phyloP scores from a whole-genome alignment of 2,329 filamentous ascomycete species.

The Diaporthe aspalathi region DNA sequence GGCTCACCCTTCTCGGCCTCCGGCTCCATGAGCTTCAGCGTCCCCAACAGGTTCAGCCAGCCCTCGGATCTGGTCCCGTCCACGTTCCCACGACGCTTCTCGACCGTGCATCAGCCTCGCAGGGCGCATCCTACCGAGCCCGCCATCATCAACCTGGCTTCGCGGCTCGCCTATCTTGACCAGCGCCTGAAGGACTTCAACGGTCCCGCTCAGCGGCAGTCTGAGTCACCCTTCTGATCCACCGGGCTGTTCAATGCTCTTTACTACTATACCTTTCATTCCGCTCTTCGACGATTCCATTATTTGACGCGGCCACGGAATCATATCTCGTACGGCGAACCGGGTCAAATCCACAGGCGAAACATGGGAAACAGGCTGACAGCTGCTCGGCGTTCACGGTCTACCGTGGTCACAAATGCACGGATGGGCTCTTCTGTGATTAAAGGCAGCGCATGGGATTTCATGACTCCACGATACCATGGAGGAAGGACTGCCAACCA shows the following conservation, averaged over 20 bases:
- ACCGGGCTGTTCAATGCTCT: background rate
- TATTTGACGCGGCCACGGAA: conserved; percentile 21
- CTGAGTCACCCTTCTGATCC: conserved; percentile 61
- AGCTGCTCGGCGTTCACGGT: conserved; percentile 15
- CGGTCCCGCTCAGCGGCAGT: conserved; percentile 57
- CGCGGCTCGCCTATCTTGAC: conserved; percentile 68
- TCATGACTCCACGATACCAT: conserved; percentile 21
- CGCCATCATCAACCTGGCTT: conserved; percentile 58
- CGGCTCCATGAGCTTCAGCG: conserved; percentile 64
- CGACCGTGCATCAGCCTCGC: conserved; percentile 64
- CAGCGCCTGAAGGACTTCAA: conserved; percentile 67
- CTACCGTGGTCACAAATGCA: conserved; percentile 13
- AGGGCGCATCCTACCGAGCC: conserved; percentile 49
- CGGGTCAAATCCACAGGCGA: conserved; percentile 31
- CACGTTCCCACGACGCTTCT: conserved; percentile 63
- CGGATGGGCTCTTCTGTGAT: background rate
- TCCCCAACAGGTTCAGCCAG: conserved; percentile 68
- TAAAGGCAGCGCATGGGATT: conserved; percentile 1
- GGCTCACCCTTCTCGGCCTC: conserved; percentile 69
- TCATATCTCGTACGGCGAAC: conserved; percentile 20
- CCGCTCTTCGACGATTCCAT: conserved; percentile 36
- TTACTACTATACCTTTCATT: conserved; percentile 43
- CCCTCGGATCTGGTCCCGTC: conserved; percentile 58
- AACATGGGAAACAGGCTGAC: conserved; percentile 10
- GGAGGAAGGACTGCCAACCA: background rate